Conservation (phyloP, 495 filamentous ascomycete species). For the Cudoniella acicularis region DNA sequence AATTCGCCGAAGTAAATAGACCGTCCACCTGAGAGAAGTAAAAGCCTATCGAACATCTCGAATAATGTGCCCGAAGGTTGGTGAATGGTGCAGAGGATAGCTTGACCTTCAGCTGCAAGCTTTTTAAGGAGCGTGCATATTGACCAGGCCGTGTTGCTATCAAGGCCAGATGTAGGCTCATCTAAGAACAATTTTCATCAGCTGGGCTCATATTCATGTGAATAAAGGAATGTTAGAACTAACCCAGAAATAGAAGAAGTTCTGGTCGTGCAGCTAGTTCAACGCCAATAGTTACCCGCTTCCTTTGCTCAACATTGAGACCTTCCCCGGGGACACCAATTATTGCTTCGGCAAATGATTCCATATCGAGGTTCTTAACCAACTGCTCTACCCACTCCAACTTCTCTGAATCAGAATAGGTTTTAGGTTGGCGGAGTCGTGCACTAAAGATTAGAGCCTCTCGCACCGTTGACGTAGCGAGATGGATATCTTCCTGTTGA, state of each 20-base stretch:
- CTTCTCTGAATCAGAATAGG: slow-evolving; percentile 42
- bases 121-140: slow-evolving; percentile 58
- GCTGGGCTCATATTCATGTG: slow-evolving; percentile 48
- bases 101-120: slow-evolving; percentile 73
- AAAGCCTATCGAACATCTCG: slow-evolving; percentile 66
- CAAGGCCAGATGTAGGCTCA: slow-evolving; percentile 83
- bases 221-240: slow-evolving; percentile 67
- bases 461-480: slow-evolving; percentile 70
- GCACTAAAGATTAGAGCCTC: slow-evolving; percentile 52
- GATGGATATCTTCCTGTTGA: slow-evolving; percentile 83
- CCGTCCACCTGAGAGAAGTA: slow-evolving; percentile 64
- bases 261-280: slow-evolving; percentile 78
- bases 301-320: slow-evolving; percentile 79
- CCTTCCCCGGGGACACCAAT: slow-evolving; percentile 71
- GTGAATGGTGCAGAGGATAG: slow-evolving; percentile 87
- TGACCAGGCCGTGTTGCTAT: slow-evolving; percentile 58
- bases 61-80: slow-evolving; percentile 86
- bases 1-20: slow-evolving; percentile 62
- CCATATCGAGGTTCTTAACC: slow-evolving; percentile 65
- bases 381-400: slow-evolving; percentile 55
- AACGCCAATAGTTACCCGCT: slow-evolving; percentile 86
- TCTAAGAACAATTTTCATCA: slow-evolving; percentile 77
- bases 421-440: slow-evolving; percentile 38
- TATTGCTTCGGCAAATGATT: slow-evolving; percentile 76
- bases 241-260: slow-evolving; percentile 70